Evolutionary conservation across 2,329 filamentous ascomycete genomes (phyloP).

Genomic region (Ophiognomonia clavigignenti-juglandacearum): DNA sequence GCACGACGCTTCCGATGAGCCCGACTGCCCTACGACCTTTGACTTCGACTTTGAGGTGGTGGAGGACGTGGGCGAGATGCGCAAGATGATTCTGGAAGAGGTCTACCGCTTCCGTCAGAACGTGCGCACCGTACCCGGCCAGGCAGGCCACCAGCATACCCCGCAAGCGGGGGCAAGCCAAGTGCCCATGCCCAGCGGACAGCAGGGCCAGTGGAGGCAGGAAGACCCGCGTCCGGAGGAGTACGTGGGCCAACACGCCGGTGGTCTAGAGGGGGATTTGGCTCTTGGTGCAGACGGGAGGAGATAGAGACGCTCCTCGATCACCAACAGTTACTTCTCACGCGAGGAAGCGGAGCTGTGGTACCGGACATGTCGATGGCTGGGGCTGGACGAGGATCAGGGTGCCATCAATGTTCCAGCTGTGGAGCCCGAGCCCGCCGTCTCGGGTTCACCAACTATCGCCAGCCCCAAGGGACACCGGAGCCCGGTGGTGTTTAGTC

Average conservation of each 20-base stretch:
- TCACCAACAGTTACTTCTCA: background rate
- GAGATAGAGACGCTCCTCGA: conserved; percentile 18
- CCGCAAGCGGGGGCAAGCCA: conserved; percentile 33
- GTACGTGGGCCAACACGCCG: conserved; percentile 40
- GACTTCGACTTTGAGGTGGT: conserved; percentile 99
- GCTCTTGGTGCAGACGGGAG: conserved; percentile 53
- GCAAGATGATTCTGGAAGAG: conserved; percentile 95
- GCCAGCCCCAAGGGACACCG: background rate
- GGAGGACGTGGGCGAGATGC: conserved; percentile 92
- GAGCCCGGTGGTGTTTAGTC: conserved; percentile 1
- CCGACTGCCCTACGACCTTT: conserved; percentile 86
- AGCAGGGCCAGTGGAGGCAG: conserved; percentile 47
- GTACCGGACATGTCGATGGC: conserved; percentile 1
- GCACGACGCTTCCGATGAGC: conserved; percentile 97
- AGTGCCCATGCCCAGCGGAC: conserved; percentile 49
- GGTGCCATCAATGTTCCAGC: background rate
- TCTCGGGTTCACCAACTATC: no score
- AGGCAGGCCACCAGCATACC: conserved; percentile 20
- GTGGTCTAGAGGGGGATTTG: conserved; percentile 54
- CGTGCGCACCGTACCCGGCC: conserved; percentile 47
- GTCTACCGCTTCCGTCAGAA: conserved; percentile 75
- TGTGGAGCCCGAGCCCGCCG: background rate
- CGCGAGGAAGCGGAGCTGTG: conserved; percentile 7
- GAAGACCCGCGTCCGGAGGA: conserved; percentile 59
- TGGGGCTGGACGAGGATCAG: conserved; percentile 1